Conservation (phyloP, 1,139 yeast genomes). For the Protomyces gravidus region DNA sequence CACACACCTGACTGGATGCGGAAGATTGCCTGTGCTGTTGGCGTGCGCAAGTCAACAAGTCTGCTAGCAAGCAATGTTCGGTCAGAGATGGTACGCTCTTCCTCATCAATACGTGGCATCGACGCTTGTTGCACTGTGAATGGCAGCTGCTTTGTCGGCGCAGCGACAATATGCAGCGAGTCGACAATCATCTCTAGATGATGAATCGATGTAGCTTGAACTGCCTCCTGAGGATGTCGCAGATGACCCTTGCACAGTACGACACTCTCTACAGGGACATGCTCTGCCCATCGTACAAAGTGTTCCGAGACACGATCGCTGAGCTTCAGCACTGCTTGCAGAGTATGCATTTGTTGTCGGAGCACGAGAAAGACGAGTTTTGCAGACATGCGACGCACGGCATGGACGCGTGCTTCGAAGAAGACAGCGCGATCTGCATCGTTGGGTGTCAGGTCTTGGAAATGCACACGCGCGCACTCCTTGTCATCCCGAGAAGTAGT, state of each 20-base stretch:
- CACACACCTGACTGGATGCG: slow-evolving; percentile 88
- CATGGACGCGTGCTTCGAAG: slow-evolving; percentile 2
- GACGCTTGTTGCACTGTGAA: slow-evolving; percentile 93
- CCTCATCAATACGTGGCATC: slow-evolving; percentile 75
- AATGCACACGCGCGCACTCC: background rate
- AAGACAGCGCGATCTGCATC: background rate
- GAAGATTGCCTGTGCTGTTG: slow-evolving; percentile 95
- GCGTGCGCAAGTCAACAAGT: slow-evolving; percentile 92
- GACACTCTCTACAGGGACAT: slow-evolving; percentile 79
- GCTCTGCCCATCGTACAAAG: slow-evolving; percentile 94
- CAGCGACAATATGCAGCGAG: slow-evolving; percentile 70
- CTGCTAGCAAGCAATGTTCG: slow-evolving; percentile 83
- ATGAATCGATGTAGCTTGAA: slow-evolving; percentile 87
- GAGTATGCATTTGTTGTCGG: slow-evolving; percentile 2
- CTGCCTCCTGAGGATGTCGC: slow-evolving; percentile 74
- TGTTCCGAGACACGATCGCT: slow-evolving; percentile 46
- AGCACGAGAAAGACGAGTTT: slow-evolving; percentile 6
- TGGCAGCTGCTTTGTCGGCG: slow-evolving; percentile 88
- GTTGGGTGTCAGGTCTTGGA: background rate
- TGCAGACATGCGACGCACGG: background rate
- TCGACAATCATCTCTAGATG: slow-evolving; percentile 76
- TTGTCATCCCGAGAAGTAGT: background rate
- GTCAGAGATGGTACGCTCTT: slow-evolving; percentile 50
- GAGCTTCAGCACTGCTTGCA: slow-evolving; percentile 8
- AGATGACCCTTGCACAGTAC: slow-evolving; percentile 84